Percentiles rank a stretch among this genome's conserved stretches.
phyloP scores from a whole-genome alignment of 2,329 filamentous ascomycete species.

The Acephala macrosclerotiorum region DNA sequence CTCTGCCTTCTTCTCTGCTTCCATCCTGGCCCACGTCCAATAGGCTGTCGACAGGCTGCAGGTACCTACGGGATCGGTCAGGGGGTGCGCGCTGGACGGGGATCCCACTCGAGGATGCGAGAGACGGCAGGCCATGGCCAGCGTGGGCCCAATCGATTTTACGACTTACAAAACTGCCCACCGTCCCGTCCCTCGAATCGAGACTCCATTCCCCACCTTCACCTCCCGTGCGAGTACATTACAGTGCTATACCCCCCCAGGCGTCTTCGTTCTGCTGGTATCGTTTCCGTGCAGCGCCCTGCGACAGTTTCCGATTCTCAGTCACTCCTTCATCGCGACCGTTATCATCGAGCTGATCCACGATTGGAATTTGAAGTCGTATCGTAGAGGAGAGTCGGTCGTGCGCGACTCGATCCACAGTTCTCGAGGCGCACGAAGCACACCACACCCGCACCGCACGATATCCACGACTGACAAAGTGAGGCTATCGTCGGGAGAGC shows the following conservation, averaged over 20 bases:
- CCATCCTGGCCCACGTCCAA: neutral
- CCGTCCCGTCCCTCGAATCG: slow-evolving; percentile 8
- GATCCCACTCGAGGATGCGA: neutral
- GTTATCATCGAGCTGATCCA: neutral
- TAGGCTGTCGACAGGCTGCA: neutral
- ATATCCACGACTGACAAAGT: neutral
- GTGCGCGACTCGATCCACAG: neutral
- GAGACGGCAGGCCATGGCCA: neutral
- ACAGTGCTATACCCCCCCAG: neutral
- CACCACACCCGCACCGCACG: neutral
- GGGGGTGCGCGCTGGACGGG: neutral
- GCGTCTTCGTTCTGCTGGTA: neutral
- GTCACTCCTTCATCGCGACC: neutral
- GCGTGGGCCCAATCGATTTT: neutral
- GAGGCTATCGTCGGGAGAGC: neutral
- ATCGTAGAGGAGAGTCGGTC: neutral
- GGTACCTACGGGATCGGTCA: slow-evolving; percentile 11
- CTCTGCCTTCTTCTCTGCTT: slow-evolving; percentile 2
- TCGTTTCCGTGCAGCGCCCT: neutral
- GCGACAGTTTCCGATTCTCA: slow-evolving; percentile 1
- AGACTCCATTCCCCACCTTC: slow-evolving; percentile 11
- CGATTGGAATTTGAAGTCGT: neutral
- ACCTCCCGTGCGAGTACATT: neutral
- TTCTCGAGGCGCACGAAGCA: slow-evolving; percentile 1
- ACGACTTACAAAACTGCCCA: slow-evolving; percentile 2